These are phyloP conservation scores for Pochonia chlamydosporia DNA, from an alignment of 2,329 filamentous ascomycete species.

Conservation along the genomic window DNA sequence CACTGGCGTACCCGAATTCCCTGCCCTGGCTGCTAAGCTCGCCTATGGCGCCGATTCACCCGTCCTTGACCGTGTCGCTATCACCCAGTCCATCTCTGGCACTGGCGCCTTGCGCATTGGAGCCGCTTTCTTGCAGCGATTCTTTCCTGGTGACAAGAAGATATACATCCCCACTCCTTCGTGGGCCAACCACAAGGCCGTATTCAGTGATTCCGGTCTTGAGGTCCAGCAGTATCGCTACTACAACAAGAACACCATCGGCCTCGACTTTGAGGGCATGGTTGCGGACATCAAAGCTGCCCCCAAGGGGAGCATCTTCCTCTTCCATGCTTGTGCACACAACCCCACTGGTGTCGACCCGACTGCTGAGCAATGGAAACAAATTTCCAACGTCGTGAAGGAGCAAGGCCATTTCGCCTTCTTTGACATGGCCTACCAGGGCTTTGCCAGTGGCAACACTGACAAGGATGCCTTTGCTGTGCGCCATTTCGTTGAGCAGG, in stretches of 20 bases:
- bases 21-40: conserved; percentile 81
- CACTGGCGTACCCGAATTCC: conserved; percentile 91
- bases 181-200: conserved; percentile 97
- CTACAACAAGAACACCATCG: conserved; percentile 98
- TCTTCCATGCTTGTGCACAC: conserved; percentile 96
- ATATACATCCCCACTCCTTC: conserved; percentile 95
- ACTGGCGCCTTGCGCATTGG: conserved; percentile 94
- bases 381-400: conserved; percentile 85
- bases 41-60: conserved; percentile 81
- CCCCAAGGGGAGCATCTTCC: conserved; percentile 78
- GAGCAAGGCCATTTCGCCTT: conserved; percentile 84
- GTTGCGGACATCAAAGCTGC: conserved; percentile 84
- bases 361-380: conserved; percentile 82
- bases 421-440: conserved; percentile 99
- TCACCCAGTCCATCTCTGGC: conserved; percentile 97
- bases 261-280: conserved; percentile 94
- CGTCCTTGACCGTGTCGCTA: conserved; percentile 73
- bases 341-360: conserved; percentile 97
- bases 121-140: conserved; percentile 85
- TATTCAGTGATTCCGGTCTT: conserved; percentile 90
- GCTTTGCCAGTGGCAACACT: conserved; percentile 89
- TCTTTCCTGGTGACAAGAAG: conserved; percentile 86
- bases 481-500: conserved; percentile 87
- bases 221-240: conserved; percentile 94
- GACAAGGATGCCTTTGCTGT: conserved; percentile 91